phyloP scores from a whole-genome alignment of 305 asterid genomes.

The Andrographis paniculata region DNA sequence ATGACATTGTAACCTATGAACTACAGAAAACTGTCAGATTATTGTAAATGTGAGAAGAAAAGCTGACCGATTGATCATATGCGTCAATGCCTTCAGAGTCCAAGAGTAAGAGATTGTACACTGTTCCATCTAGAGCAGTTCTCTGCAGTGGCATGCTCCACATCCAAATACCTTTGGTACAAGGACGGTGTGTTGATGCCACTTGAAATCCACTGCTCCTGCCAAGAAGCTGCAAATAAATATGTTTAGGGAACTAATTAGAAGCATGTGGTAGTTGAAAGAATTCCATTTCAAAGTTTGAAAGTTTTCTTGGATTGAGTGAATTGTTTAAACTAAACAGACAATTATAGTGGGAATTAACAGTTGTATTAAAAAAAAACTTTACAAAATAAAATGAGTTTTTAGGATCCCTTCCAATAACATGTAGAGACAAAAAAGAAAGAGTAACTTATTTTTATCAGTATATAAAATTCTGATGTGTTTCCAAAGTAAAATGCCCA shows the following conservation, averaged over 20 bases:
- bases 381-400: too few species aligned
- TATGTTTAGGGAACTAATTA: constrained; percentile 8
- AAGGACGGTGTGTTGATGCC: constrained; percentile 92
- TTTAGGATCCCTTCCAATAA: too few species aligned
- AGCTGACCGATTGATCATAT: constrained; percentile 88
- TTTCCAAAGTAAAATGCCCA: too few species aligned
- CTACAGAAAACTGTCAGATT: not conserved
- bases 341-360: not conserved
- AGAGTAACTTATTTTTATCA: too few species aligned
- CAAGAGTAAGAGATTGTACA: constrained; percentile 77
- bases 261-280: constrained; percentile 10
- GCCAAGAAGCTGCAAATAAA: constrained; percentile 71
- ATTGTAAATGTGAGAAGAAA: constrained; percentile 15
- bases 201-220: constrained; percentile 97
- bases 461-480: too few species aligned
- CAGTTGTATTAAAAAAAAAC: too few species aligned
- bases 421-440: too few species aligned
- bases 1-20: too few species aligned
- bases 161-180: constrained; percentile 98
- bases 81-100: constrained; percentile 97
- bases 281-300: not conserved
- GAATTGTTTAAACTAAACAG: constrained; percentile 6
- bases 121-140: constrained; percentile 94
- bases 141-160: constrained; percentile 89
- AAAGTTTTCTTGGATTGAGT: not conserved